phyloP scores from a whole-genome alignment of 2,329 filamentous ascomycete species.

The Cladosporium sp. region DNA sequence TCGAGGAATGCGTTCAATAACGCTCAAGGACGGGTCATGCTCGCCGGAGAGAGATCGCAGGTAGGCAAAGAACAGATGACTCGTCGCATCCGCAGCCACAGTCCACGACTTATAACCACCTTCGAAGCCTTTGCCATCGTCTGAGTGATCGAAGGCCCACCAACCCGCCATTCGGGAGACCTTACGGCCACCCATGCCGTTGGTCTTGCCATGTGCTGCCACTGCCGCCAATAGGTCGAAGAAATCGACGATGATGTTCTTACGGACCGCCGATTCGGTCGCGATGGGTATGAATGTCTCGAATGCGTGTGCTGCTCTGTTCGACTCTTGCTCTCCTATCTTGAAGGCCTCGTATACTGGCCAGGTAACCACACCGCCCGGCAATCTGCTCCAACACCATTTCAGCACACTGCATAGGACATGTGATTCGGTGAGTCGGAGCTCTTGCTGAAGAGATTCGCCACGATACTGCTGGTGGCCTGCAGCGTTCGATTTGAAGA shows the following conservation, averaged over 20 bases:
- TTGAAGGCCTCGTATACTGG: constrained; percentile 95
- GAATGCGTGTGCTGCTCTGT: constrained; percentile 87
- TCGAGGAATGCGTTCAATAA: constrained; percentile 81
- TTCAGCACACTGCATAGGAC: constrained; percentile 92
- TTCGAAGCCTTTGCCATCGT: constrained; percentile 87
- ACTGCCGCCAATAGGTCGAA: constrained; percentile 90
- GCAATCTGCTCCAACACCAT: constrained; percentile 95
- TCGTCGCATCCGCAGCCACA: constrained; percentile 88
- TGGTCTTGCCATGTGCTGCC: constrained; percentile 87
- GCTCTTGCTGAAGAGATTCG: constrained; percentile 72
- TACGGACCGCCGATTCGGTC: constrained; percentile 78
- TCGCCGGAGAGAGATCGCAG: constrained; percentile 86
- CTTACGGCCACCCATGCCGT: constrained; percentile 89
- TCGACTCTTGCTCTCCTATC: constrained; percentile 89
- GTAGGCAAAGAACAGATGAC: constrained; percentile 97
- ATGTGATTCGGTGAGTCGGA: constrained; percentile 91
- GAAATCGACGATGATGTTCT: constrained; percentile 90
- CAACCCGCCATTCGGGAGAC: constrained; percentile 92
- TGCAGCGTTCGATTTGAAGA: constrained; percentile 69
- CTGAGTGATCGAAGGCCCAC: constrained; percentile 95
- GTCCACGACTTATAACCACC: constrained; percentile 88
- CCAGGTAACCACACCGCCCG: constrained; percentile 91
- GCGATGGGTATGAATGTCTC: constrained; percentile 94
- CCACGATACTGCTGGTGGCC: constrained; percentile 57
- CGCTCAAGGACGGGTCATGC: constrained; percentile 61